Conservation (phyloP, 495 filamentous ascomycete species). For the Tuber indicum region DNA sequence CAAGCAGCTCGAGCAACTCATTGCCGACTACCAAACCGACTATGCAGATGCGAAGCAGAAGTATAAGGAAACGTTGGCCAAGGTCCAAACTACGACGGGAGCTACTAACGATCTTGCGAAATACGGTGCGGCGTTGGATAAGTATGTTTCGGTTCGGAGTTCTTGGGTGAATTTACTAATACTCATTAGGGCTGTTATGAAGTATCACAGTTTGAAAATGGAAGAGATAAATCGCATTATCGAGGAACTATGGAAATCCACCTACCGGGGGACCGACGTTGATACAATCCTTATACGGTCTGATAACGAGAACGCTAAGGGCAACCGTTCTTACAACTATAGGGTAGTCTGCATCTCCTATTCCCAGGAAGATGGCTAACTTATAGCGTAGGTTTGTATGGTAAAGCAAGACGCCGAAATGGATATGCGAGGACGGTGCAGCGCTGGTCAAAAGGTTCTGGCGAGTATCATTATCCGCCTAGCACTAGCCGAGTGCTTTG, state of each 20-base stretch:
- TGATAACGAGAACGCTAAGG: conserved; percentile 67
- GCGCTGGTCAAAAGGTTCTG: conserved; percentile 91
- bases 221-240: conserved; percentile 94
- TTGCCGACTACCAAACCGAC: conserved; percentile 73
- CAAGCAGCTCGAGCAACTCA: conserved; percentile 60
- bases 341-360: conserved; percentile 53
- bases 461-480: conserved; percentile 97
- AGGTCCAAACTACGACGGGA: conserved; percentile 85
- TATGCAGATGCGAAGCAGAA: conserved; percentile 76
- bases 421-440: conserved; percentile 98
- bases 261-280: conserved; percentile 95
- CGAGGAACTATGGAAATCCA: conserved; percentile 90
- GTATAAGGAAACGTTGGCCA: conserved; percentile 82
- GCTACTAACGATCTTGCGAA: conserved; percentile 82
- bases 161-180: conserved; percentile 8
- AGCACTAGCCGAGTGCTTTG: conserved; percentile 93
- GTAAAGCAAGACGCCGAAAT: conserved; percentile 94
- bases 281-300: conserved; percentile 93
- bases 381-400: conserved; percentile 57
- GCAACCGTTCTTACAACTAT: conserved; percentile 89
- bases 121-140: conserved; percentile 74
- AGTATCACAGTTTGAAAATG: conserved; percentile 92
- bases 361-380: conserved; percentile 10
- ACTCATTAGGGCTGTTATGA: conserved; percentile 70
- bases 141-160: conserved; percentile 43